Evolutionary conservation across 306 rosid species (phyloP).

Genomic region (Cicer cuneatum): DNA sequence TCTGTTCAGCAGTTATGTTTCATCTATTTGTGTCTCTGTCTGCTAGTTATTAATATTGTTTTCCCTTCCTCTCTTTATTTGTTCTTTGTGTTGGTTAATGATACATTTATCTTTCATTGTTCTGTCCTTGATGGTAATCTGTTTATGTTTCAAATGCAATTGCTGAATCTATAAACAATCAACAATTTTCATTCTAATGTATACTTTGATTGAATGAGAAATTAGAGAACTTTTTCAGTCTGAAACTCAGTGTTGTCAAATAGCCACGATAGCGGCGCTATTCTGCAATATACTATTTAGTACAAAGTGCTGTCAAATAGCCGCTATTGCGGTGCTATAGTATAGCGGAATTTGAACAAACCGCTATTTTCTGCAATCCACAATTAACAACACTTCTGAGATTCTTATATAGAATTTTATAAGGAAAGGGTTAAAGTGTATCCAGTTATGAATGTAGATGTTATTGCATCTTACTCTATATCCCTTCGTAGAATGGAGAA

Average conservation of each 20-base stretch:
- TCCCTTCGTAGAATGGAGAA: neutral
- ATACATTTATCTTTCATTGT: neutral
- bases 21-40: neutral
- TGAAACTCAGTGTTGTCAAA: no score
- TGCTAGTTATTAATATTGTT: slow-evolving; percentile 7
- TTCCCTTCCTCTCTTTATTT: neutral
- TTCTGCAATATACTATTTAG: no score
- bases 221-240: neutral
- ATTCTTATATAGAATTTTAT: slow-evolving; percentile 9
- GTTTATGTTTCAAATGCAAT: neutral
- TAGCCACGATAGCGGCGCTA: no score
- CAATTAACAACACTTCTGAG: neutral
- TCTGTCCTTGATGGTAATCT: slow-evolving; percentile 7
- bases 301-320: no score
- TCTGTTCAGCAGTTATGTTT: neutral
- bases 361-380: no score
- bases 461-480: neutral
- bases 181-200: neutral
- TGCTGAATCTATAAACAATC: slow-evolving; percentile 19
- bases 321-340: no score
- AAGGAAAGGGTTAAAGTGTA: neutral
- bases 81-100: slow-evolving; percentile 8
- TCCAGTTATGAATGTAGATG: neutral
- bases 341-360: no score
- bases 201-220: neutral